Base-by-base conservation (phyloP, 371 early-diverging fungal genomes). In the Lichtheimia ornata region DNA sequence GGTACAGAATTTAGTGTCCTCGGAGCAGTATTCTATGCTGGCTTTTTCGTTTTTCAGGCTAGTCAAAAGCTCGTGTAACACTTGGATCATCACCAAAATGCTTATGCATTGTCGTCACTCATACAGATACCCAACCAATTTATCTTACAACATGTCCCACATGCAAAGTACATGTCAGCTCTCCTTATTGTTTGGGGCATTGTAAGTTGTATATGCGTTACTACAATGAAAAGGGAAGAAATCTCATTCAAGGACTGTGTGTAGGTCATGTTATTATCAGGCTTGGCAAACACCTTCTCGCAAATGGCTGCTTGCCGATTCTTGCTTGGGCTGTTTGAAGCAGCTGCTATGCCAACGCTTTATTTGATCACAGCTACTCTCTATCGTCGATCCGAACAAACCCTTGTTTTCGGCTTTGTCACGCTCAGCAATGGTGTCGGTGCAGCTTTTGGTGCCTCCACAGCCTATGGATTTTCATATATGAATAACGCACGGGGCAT, bases 11-110 rank as follows among this genome's bases (percentile, higher is more conserved):
- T 66, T 45, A 65, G 64, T 50, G 13, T 56, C 41, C 24, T 73
- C 58, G 73, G 74, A 1, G 66, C 78, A 1, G 63, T 78, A 5
- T 74, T 78, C 17, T 74, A 74, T 28, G 13, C 75, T 2, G 78
- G 78, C 40, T 71, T 69, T 50, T 56, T 78, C 5, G 45, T 69
- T 22, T 73, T 61, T 50, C 78, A 78, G 64, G 73, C 70, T 35
- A 35, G 35, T 35, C 35, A 35, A 35, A 35, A 35, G 35, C 6
- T 35, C 11, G 35, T 35, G 35, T 35, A 35, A 35, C 35, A 35
- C 11, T 9, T 6, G 35, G 11, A 35, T 35, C 35, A 35, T 6
- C 2, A 28, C 28, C 28, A 4, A 35, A 35, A 35, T 35, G 35
- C 35, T 35, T 35, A 35, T 35, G 11, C 35, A 35, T n/a, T 5